Conservation (phyloP, 805 yeast species). For the Spencermartinsiella europaea region DNA sequence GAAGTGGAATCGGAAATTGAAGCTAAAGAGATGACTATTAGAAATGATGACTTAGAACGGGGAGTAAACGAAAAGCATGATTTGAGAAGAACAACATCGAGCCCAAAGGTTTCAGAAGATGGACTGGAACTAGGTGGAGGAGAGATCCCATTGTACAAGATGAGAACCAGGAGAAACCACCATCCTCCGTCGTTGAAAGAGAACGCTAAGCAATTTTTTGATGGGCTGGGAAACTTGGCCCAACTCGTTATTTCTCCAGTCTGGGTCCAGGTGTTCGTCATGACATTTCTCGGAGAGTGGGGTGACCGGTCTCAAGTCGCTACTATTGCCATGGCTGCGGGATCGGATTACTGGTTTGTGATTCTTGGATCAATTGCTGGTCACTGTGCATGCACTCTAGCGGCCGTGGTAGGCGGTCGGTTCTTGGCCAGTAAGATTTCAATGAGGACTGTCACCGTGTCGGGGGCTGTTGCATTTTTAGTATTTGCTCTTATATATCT, state of each 20-base stretch:
- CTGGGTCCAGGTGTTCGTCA: conserved; percentile 90
- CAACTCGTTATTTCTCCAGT: conserved; percentile 71
- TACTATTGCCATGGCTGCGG: conserved; percentile 98
- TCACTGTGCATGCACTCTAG: conserved; percentile 78
- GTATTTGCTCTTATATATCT: conserved; percentile 77
- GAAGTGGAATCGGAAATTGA: conserved; percentile 95
- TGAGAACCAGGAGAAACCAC: conserved; percentile 15
- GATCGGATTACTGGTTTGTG: conserved; percentile 84
- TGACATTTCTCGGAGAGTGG: conserved; percentile 98
- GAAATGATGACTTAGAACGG: conserved; percentile 54
- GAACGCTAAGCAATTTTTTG: conserved; percentile 18
- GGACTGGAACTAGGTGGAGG: conserved; percentile 31
- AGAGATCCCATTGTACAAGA: conserved; percentile 13
- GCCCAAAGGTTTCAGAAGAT: conserved; percentile 27
- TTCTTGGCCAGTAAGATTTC: conserved; percentile 82
- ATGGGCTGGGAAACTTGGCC: conserved; percentile 50
- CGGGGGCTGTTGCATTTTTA: conserved; percentile 85
- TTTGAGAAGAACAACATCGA: conserved; percentile 19
- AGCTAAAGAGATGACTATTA: conserved; percentile 48
- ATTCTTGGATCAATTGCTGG: conserved; percentile 87
- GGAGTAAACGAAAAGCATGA: conserved; percentile 35
- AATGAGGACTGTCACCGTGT: conserved; percentile 85
- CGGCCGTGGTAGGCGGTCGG: conserved; percentile 94
- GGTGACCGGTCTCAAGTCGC: conserved; percentile 98
- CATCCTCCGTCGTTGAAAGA: conserved; percentile 17